Evolutionary conservation across 2,329 filamentous ascomycete genomes (phyloP).

Genomic region (Colletotrichum sp.): DNA sequence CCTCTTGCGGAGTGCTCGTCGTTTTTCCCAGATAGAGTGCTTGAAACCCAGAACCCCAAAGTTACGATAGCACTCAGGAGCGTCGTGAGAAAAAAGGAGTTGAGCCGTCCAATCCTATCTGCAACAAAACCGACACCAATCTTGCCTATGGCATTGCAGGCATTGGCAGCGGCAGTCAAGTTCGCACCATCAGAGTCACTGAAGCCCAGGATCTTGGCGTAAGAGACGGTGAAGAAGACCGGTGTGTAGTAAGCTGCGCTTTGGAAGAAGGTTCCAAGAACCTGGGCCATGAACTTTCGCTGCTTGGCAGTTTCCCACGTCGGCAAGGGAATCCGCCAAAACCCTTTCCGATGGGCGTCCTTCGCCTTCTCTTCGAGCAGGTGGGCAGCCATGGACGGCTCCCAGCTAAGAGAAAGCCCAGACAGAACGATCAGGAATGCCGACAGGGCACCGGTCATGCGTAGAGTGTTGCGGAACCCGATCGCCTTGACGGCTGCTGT

Average conservation of each 20-base stretch:
- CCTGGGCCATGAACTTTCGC: background rate
- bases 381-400: background rate
- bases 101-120: conserved; percentile 40
- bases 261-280: background rate
- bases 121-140: conserved; percentile 39
- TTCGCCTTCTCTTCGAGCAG: background rate
- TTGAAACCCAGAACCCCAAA: background rate
- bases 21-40: background rate
- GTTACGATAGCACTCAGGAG: background rate
- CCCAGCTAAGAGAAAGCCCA: background rate
- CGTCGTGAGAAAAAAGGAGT: conserved; percentile 23
- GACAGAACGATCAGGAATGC: accelerated
- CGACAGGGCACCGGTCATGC: background rate
- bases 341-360: background rate
- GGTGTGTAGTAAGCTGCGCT: background rate
- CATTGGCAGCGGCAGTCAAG: conserved; percentile 42
- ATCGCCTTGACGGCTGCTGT: background rate
- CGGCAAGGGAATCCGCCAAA: background rate
- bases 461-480: background rate
- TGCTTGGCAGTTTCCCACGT: background rate
- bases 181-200: conserved; percentile 35
- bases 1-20: background rate
- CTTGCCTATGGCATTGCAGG: conserved; percentile 39
- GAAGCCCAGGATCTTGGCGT: conserved; percentile 31
- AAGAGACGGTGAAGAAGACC: background rate